A percentile compares a stretch with the other conserved stretches of the same genome.
Conservation (phyloP, 257 asterid genomes). For the Gentiana straminea region DNA sequence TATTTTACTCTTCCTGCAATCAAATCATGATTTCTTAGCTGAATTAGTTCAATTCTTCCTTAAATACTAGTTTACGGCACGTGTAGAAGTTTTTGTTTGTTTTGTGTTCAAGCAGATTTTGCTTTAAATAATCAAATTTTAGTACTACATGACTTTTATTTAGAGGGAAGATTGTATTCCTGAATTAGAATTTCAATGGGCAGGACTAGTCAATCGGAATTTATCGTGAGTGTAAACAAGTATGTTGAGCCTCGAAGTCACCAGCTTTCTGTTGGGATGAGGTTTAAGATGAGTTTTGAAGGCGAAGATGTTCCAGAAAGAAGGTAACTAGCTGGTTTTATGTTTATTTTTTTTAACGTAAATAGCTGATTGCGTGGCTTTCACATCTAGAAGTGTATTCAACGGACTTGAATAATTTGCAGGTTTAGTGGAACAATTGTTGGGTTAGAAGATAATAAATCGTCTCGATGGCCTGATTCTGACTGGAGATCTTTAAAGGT, state of each 20-base stretch:
- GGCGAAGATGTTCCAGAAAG: conserved; percentile 98
- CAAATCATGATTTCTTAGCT: neutral
- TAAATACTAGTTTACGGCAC: too few species aligned
- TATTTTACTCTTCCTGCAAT: neutral
- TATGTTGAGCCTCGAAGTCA: conserved; percentile 86
- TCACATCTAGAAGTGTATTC: too few species aligned
- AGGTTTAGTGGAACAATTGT: conserved; percentile 98
- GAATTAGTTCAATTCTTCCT: too few species aligned
- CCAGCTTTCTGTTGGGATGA: conserved; percentile 90
- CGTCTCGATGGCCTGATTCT: conserved; percentile 85
- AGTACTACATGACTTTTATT: neutral
- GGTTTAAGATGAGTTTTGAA: conserved; percentile 97
- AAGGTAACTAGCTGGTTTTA: conserved; percentile 39
- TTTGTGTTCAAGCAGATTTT: too few species aligned
- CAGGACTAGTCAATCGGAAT: conserved; percentile 97
- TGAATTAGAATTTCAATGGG: conserved; percentile 3
- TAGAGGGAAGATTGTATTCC: neutral
- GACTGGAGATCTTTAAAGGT: conserved; percentile 97
- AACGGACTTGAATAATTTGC: neutral
- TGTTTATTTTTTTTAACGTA: conserved; percentile 13
- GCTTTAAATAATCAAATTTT: too few species aligned
- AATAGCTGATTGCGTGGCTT: too few species aligned
- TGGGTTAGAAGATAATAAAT: conserved; percentile 57
- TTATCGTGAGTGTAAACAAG: conserved; percentile 73
- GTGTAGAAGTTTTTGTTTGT: too few species aligned